These are phyloP conservation scores for Leishmania martiniquensis DNA, from an alignment of 208 protist species.

Conservation along the genomic window DNA sequence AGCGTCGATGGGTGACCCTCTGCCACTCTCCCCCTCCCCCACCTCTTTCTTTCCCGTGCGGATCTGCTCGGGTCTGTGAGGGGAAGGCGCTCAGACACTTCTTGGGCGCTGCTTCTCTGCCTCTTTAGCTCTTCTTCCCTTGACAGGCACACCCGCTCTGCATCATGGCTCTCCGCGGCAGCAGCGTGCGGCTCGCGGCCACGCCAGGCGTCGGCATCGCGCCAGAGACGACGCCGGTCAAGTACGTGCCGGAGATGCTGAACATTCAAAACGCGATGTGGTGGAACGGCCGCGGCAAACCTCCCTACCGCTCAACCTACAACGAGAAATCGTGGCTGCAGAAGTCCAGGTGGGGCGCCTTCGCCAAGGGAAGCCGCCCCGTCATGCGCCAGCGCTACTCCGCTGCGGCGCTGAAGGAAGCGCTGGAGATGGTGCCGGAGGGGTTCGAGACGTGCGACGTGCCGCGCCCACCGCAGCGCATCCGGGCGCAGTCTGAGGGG, in stretches of 20 bases:
- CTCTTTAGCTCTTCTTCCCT: neutral
- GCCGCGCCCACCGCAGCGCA: constrained; percentile 84
- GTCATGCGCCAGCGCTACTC: constrained; percentile 86
- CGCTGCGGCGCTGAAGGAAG: constrained; percentile 65
- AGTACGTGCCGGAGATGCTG: constrained; percentile 91
- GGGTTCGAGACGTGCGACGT: constrained; percentile 86
- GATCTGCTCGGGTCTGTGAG: neutral
- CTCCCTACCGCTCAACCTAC: constrained; percentile 68
- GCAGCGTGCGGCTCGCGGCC: constrained; percentile 45
- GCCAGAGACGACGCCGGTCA: constrained; percentile 89
- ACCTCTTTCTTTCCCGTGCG: neutral
- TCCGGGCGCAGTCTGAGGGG: constrained; percentile 85
- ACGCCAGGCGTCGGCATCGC: constrained; percentile 84
- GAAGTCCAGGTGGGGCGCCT: constrained; percentile 51
- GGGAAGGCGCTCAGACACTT: neutral
- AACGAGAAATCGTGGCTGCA: constrained; percentile 87
- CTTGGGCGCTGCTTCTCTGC: constrained; percentile 2
- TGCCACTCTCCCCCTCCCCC: neutral
- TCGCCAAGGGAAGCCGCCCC: constrained; percentile 51
- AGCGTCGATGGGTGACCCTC: neutral
- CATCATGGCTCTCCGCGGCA: constrained; percentile 41
- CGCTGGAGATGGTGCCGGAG: constrained; percentile 75
- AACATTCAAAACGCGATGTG: constrained; percentile 85
- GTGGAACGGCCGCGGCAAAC: constrained; percentile 74
- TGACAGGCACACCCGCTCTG: neutral